These are phyloP conservation scores for Pseudotsuga menziesii DNA, from an alignment of 75 land plant species.

Conservation along the genomic window DNA sequence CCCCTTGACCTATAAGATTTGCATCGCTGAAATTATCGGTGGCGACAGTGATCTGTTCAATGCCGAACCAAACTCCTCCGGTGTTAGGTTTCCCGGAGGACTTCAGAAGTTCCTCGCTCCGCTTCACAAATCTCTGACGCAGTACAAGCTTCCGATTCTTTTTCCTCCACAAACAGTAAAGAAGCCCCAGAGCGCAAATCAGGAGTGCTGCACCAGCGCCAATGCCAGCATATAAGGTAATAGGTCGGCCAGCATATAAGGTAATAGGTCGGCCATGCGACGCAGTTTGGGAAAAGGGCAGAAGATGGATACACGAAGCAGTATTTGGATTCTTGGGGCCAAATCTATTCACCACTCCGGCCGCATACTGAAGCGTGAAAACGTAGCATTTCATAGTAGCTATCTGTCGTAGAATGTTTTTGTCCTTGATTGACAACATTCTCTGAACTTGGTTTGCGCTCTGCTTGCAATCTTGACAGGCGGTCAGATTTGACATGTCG, in stretches of 20 bases:
- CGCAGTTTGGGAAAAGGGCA: too few species aligned
- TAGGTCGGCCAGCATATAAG: too few species aligned
- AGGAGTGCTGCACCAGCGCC: slow-evolving; percentile 10
- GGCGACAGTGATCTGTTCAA: slow-evolving; percentile 14
- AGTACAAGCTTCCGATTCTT: too few species aligned
- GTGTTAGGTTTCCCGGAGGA: too few species aligned
- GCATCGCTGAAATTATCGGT: slow-evolving; percentile 57
- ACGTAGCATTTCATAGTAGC: slow-evolving; percentile 16
- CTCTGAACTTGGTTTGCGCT: background rate
- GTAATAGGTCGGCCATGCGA: background rate
- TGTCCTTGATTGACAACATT: too few species aligned
- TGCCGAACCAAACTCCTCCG: too few species aligned
- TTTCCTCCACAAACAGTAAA: background rate
- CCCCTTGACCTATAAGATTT: too few species aligned
- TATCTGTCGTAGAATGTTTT: too few species aligned
- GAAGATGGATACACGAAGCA: slow-evolving; percentile 20
- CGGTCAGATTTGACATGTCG: too few species aligned
- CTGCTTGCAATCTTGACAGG: slow-evolving; percentile 17
- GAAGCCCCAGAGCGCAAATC: slow-evolving; percentile 5
- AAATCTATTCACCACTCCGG: slow-evolving; percentile 18
- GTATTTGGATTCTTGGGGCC: slow-evolving; percentile 19
- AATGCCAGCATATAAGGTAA: slow-evolving; percentile 9
- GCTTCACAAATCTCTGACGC: background rate
- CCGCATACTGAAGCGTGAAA: slow-evolving; percentile 26
- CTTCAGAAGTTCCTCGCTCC: background rate